phyloP scores from a whole-genome alignment of 768 basidiomycete species.

The Lactarius akahatsu region DNA sequence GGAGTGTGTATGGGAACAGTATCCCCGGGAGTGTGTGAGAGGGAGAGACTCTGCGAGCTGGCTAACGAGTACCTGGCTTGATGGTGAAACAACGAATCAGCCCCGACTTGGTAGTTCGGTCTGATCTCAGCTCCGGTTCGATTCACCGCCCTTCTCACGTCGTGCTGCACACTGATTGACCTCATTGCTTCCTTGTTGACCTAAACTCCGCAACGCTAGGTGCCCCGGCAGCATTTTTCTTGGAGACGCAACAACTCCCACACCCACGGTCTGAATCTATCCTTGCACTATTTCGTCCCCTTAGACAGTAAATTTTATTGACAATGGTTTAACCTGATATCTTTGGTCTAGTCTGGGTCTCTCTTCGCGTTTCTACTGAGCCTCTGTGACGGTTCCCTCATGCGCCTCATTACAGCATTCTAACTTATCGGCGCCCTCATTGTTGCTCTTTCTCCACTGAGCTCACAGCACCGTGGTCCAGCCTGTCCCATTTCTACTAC shows the following conservation, averaged over 20 bases:
- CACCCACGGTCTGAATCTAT: slow-evolving; percentile 1
- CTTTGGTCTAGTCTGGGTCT: neutral
- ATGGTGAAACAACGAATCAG: neutral
- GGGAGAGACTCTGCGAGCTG: neutral
- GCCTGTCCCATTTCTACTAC: neutral
- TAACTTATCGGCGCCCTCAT: neutral
- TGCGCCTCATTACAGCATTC: neutral
- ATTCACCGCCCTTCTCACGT: neutral
- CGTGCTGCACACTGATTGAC: neutral
- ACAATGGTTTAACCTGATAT: neutral
- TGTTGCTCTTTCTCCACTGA: neutral
- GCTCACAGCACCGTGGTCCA: neutral
- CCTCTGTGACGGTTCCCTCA: neutral
- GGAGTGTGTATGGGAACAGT: slow-evolving; percentile 1
- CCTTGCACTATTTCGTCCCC: neutral
- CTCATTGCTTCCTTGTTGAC: neutral
- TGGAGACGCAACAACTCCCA: neutral
- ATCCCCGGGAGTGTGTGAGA: neutral
- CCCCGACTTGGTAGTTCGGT: neutral
- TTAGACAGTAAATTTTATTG: neutral
- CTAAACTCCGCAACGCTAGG: neutral
- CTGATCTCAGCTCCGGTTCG: neutral
- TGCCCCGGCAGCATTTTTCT: neutral
- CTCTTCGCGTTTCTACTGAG: neutral
- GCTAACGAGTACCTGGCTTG: neutral